Evolutionary conservation across 2,329 filamentous ascomycete species (phyloP).

Genomic region (Pleoardoris graminearum): DNA sequence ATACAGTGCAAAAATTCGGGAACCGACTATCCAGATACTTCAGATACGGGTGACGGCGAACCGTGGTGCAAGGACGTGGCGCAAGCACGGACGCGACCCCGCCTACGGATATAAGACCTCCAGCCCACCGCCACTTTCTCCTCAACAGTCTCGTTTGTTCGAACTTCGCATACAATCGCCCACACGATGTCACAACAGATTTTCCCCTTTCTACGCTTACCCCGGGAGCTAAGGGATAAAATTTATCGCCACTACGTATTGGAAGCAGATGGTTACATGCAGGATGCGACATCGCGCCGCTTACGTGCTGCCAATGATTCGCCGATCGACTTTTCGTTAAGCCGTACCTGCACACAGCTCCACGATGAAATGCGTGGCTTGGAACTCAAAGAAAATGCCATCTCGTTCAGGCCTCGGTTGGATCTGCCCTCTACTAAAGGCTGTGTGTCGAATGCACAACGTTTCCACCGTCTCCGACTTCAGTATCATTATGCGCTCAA

Average conservation of each 20-base stretch:
- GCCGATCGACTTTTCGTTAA: not conserved
- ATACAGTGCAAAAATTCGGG: too few species aligned
- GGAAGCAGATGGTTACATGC: not conserved
- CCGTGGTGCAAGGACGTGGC: too few species aligned
- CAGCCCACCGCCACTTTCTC: too few species aligned
- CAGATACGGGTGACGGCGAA: too few species aligned
- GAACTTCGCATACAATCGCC: too few species aligned
- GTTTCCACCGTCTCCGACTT: not conserved
- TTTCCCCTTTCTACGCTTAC: not conserved
- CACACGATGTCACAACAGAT: too few species aligned
- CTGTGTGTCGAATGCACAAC: not conserved
- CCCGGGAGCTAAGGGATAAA: not conserved
- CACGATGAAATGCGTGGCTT: not conserved
- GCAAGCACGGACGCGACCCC: too few species aligned
- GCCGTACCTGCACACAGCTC: slow-evolving; percentile 1
- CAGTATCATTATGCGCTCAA: not conserved
- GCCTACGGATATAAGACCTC: too few species aligned
- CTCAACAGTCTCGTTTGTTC: too few species aligned
- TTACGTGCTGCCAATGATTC: not conserved
- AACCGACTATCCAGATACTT: too few species aligned
- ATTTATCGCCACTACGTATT: not conserved
- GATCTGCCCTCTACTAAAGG: too few species aligned
- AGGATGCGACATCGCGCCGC: not conserved
- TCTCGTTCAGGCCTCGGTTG: not conserved
- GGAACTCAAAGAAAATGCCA: not conserved